Evolutionary conservation across 495 filamentous ascomycete species (phyloP), one percentile per base, ranked within the genome.

Genomic region (Penicillium cinerascens): DNA sequence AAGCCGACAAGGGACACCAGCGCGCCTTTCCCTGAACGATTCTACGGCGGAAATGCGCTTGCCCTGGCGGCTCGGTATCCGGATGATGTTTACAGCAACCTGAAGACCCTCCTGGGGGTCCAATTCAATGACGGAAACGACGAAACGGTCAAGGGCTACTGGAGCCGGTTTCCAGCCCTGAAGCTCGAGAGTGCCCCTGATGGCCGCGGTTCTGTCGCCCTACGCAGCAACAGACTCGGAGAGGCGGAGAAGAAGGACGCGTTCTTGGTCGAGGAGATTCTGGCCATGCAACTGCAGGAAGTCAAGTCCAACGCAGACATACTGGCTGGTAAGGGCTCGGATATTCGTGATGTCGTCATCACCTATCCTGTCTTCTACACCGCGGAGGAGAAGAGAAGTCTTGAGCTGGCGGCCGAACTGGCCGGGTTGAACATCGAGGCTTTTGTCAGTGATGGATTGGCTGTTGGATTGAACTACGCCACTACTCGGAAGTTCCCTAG

Each of bases 281-380:
- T 98, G 69, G 92, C 95, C 40, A 98, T 98, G 93, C 87, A 97
- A 74, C 76, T 98, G 56, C 86, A 91, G 76, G 89, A 87, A 62
- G 83, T 97, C 52, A 87, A 86, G 65, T 77, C 78, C 49, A 97
- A 97, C 60, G 93, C 93, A 6, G 88, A 96, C 72, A 72, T 74
- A 42, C 64, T 96, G 63, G 95, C 89, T 47, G 92, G 91, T n/a
- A 82, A 87, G 55, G 86, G 83, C 2, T 86, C 78, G 38, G 75
- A 70, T 51, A 82, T 97, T 40, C 80, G 81, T 59, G 89, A 95
- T 60, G 84, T 81, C 16, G 92, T 98, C 47, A 83, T 98, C 54
- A 96, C 93, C 15, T 82, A 96, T 42, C 95, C 93, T n/a, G 76
- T 86, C 9, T 98, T 92, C 67, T 97, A 90, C 56, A 93, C 87